phyloP scores from a whole-genome alignment of 192 early-diverging fungal genomes.

The Coemansia sp. region DNA sequence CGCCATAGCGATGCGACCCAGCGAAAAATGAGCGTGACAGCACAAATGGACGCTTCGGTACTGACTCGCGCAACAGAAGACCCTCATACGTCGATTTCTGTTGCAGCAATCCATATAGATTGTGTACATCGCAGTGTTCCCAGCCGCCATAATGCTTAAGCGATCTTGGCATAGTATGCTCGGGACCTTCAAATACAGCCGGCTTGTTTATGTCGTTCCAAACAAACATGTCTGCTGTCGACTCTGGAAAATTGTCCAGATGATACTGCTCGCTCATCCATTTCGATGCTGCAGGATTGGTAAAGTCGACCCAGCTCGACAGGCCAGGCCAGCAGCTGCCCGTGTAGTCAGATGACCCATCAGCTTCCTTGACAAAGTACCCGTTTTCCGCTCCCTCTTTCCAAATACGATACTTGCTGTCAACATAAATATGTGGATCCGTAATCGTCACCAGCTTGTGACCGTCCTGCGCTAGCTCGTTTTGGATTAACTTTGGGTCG shows the following conservation, averaged over 20 bases:
- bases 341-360: constrained; percentile 69
- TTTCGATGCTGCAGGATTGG: constrained; percentile 67
- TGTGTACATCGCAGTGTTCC: constrained; percentile 97
- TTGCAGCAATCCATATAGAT: constrained; percentile 84
- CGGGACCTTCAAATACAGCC: constrained; percentile 93
- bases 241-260: constrained; percentile 78
- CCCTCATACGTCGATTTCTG: constrained; percentile 89
- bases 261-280: constrained; percentile 82
- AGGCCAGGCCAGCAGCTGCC: constrained; percentile 98
- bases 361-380: constrained; percentile 75
- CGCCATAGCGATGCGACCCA: constrained; percentile 93
- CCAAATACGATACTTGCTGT: constrained; percentile 69
- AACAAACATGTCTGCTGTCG: constrained; percentile 79
- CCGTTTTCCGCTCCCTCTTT: constrained; percentile 73
- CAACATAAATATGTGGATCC: constrained; percentile 95
- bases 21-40: constrained; percentile 93
- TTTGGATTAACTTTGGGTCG: constrained; percentile 79
- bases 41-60: constrained; percentile 81
- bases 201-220: constrained; percentile 99
- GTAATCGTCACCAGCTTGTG: constrained; percentile 88
- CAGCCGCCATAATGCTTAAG: constrained; percentile 78
- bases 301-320: constrained; percentile 92
- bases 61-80: constrained; percentile 57
- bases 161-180: constrained; percentile 95
- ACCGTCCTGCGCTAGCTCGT: constrained; percentile 65